Base-by-base conservation (phyloP, 352 stramenopile species). In the Ophiocytium majus region DNA sequence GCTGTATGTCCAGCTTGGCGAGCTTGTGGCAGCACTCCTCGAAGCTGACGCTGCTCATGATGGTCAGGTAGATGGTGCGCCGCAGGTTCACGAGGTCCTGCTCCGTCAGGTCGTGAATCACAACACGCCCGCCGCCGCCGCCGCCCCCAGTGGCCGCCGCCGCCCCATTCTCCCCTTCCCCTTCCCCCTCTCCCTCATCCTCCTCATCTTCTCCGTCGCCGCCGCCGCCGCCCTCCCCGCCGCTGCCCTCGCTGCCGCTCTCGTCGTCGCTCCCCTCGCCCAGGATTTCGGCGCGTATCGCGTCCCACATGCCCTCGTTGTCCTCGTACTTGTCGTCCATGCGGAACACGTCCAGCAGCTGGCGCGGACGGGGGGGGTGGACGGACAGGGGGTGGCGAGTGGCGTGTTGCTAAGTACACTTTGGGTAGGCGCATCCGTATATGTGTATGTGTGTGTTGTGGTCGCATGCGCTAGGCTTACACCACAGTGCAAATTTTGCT, bases 1-100 rank as follows among this genome's bases (percentile, higher is more conserved):
- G 89, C 9, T 95, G 95, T 82, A 99, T 98, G 86, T 98, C 94
- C 78, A 99, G 92, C 89, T 98, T 98, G 74, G 98, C 93, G 28
- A 99, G 91, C 90, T 99, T 99, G 92, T 99, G 97, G 10, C 95
- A 95, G 83, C 95, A 99, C 89, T 99, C 97, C 91, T 99, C 97
- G 90, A 99, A 98, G 0, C 94, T 96, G 28, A 98, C 96, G 89
- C 94, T 98, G 33, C 95, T 99, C 97, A 99, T 99, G 90, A 99
- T 99, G 10, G 97, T 99, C 80, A 99, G 89, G 89, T 99, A 99
- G 84, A 99, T 99, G 33, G 96, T 99, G 50, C 97, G 93, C 9
- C 97, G 94, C 76, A 99, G 89, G 89, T 99, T 98, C 80, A 99
- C 95, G 31, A 99, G 92, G 86, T 98, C 96, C 75, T 97, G 94